Conservation (phyloP, 2,329 filamentous ascomycete species). For the Apiospora rasikravindrae region DNA sequence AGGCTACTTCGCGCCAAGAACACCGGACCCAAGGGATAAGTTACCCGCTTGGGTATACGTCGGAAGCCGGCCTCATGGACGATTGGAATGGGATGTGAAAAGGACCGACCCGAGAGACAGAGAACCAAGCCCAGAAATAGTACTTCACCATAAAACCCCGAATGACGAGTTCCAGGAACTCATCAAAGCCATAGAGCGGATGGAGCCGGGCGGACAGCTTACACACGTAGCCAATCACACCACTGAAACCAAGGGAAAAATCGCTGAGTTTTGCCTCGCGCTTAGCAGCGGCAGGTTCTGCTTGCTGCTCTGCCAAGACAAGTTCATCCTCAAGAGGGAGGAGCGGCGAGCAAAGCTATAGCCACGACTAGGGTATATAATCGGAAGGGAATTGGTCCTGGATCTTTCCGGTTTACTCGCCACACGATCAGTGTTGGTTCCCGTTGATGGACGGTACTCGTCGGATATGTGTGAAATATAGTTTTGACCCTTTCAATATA, state of each 20-base stretch:
- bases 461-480: no score
- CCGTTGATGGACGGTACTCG: no score
- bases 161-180: background rate
- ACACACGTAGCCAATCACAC: background rate
- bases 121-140: background rate
- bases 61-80: background rate
- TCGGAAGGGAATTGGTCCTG: no score
- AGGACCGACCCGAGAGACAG: background rate
- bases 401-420: no score
- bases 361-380: no score
- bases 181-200: background rate
- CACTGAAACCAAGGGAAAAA: no score
- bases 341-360: no score
- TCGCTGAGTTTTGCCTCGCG: background rate
- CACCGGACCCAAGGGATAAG: no score
- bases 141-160: no score
- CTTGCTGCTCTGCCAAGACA: background rate
- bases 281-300: background rate
- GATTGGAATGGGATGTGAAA: background rate
- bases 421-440: no score
- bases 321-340: background rate
- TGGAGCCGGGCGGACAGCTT: background rate
- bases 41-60: background rate
- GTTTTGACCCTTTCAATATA: no score
- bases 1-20: background rate